Conservation (phyloP, 2,329 filamentous ascomycete genomes). For the Talaromyces marneffei region DNA sequence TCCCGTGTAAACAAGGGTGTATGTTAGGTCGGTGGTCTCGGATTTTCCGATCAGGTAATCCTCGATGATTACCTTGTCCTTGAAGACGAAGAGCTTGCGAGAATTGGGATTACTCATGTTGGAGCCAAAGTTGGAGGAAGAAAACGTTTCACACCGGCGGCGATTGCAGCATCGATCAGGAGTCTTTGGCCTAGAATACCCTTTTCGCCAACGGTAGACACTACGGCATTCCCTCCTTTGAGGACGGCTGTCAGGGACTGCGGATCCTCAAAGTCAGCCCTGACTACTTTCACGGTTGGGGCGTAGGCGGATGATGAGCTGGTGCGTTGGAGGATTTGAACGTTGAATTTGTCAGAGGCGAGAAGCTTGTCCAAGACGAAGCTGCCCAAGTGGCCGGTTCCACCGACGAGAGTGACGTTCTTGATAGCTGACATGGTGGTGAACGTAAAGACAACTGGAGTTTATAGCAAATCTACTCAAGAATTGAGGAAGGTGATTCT, state of each 20-base stretch:
- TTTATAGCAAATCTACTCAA: neutral
- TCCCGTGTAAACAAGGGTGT: slow-evolving; percentile 4
- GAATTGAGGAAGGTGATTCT: neutral
- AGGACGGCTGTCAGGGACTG: slow-evolving; percentile 20
- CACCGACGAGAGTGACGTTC: slow-evolving; percentile 13
- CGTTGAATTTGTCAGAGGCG: slow-evolving; percentile 42
- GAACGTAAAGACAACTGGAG: neutral
- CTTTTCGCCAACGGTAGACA: slow-evolving; percentile 17
- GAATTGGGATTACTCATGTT: slow-evolving; percentile 11
- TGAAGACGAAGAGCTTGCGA: slow-evolving; percentile 5
- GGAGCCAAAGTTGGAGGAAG: slow-evolving; percentile 11
- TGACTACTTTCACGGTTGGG: slow-evolving; percentile 38
- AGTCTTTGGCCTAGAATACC: slow-evolving; percentile 41
- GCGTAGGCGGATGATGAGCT: slow-evolving; percentile 37
- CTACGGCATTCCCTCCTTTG: slow-evolving; percentile 19
- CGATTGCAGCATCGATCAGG: slow-evolving; percentile 54
- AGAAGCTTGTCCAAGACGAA: slow-evolving; percentile 38
- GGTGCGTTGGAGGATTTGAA: slow-evolving; percentile 52
- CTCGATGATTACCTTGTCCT: neutral
- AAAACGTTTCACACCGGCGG: slow-evolving; percentile 52
- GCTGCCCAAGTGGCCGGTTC: slow-evolving; percentile 3
- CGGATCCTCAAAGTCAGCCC: slow-evolving; percentile 45
- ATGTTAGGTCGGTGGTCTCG: slow-evolving; percentile 7
- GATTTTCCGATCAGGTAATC: slow-evolving; percentile 10
- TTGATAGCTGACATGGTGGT: slow-evolving; percentile 10